phyloP scores from a whole-genome alignment of 441 rosid species.

The Gossypium schwendimanii region DNA sequence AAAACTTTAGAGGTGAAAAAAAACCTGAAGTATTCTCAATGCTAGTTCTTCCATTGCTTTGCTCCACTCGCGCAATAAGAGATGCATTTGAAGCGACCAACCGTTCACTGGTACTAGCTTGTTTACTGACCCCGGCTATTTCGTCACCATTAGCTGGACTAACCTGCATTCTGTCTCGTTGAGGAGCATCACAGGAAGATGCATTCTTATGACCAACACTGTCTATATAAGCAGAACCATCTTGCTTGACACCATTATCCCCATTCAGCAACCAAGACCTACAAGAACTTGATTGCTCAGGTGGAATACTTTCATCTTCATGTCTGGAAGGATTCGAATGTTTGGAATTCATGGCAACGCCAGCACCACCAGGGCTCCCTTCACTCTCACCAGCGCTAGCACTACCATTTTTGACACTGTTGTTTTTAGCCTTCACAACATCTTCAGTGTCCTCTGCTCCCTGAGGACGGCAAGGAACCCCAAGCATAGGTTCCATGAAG shows the following conservation, averaged over 20 bases:
- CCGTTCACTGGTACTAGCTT: conserved; percentile 43
- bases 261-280: conserved; percentile 50
- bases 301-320: conserved; percentile 44
- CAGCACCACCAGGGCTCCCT: conserved; percentile 47
- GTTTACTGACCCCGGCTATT: conserved; percentile 42
- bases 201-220: conserved; percentile 34
- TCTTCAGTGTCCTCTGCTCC: conserved; percentile 85
- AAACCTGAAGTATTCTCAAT: conserved; percentile 55
- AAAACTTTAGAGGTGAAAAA: conserved; percentile 13
- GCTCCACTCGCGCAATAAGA: conserved; percentile 42
- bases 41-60: conserved; percentile 57
- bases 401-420: conserved; percentile 34
- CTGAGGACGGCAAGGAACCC: conserved; percentile 78
- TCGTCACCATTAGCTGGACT: conserved; percentile 45
- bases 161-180: conserved; percentile 40
- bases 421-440: conserved; percentile 54
- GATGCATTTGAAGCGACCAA: conserved; percentile 31
- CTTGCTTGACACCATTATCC: conserved; percentile 43
- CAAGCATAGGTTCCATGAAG: conserved; percentile 80
- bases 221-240: conserved; percentile 43
- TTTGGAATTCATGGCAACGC: conserved; percentile 35
- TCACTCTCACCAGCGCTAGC: conserved; percentile 47
- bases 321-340: conserved; percentile 52
- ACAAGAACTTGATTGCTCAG: conserved; percentile 58
- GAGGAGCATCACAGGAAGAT: conserved; percentile 31